A percentile compares a stretch with the other conserved stretches of the same genome.
These are phyloP conservation scores for Dactylellina sp. DNA, from an alignment of 2,329 filamentous ascomycete species.

Conservation along the genomic window DNA sequence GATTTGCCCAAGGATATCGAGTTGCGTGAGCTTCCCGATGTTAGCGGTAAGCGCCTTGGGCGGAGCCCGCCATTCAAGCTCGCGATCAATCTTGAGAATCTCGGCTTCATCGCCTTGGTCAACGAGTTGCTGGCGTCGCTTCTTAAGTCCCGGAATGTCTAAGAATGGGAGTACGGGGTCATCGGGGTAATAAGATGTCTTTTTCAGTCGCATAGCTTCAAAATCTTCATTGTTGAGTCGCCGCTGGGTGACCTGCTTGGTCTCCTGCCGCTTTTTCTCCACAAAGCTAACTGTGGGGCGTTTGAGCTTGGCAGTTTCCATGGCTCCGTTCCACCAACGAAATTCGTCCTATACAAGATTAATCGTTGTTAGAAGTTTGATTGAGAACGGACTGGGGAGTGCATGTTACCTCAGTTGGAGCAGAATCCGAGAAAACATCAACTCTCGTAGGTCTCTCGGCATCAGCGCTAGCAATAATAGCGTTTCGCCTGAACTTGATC, in stretches of 20 bases:
- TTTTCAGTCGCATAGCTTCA: constrained; percentile 55
- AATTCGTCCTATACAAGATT: constrained; percentile 74
- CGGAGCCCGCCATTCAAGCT: constrained; percentile 71
- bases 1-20: constrained; percentile 80
- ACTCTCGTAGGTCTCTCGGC: constrained; percentile 71
- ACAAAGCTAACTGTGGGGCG: constrained; percentile 68
- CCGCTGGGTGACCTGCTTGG: constrained; percentile 57
- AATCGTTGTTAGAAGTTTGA: constrained; percentile 61
- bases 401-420: constrained; percentile 79
- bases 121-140: constrained; percentile 74
- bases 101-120: constrained; percentile 70
- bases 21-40: constrained; percentile 70
- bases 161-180: constrained; percentile 40
- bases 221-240: constrained; percentile 58
- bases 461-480: constrained; percentile 43
- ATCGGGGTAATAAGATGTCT: constrained; percentile 61
- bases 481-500: constrained; percentile 49
- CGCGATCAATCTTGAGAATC: constrained; percentile 68
- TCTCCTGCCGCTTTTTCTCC: constrained; percentile 58
- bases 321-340: constrained; percentile 80
- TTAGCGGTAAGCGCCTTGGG: constrained; percentile 67
- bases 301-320: constrained; percentile 77
- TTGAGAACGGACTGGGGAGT: neutral
- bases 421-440: constrained; percentile 85
- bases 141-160: constrained; percentile 63